Base-by-base conservation (phyloP, 2,329 filamentous ascomycete species). In the Cercospora beticola region DNA sequence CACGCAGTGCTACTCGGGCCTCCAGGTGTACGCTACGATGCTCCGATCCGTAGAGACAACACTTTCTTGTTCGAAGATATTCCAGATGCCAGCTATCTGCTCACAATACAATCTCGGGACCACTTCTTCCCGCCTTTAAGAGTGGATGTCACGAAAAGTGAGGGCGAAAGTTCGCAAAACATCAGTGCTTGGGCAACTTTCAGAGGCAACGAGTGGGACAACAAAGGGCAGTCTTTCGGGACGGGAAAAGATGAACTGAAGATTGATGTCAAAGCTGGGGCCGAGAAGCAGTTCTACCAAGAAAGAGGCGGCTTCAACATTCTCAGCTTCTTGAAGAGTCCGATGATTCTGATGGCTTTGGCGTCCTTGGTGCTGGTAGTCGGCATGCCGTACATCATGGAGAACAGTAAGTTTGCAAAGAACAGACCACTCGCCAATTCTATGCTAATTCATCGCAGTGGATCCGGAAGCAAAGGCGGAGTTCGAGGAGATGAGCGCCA, bases 381-480 rank as follows among this genome's bases (percentile, higher is more conserved):
- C 75, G 94, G 94, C 73, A 92, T 98, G 91, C 95, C 95, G 14
- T 95, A 97, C 81, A 81, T 99, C 66, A 89, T 98, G 83, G 94
- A 98, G 62, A 97, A 95, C 79, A 97, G 94, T 97, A 88, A 33
- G 57, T 9, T 28, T 28, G 23, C 64, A 6, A 10, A 56, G 33
- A 9, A 8, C 4, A 18, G 57, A 26, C n/a, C 2, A 16, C 5
- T 9, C 7, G 18, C 8, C 23, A 21, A 28, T 60, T 31, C 10
- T 62, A 21, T 68, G 71, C 70, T 76, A 65, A 73, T 62, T n/a
- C 43, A 16, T 33, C 23, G 3, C 57, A 97, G 94, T 99, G 94
- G 95, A 98, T 79, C 93, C 93, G n/a, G 95, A 99, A 81, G 91
- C 92, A 82, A 90, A 90, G 75, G 92, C 92, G 75, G 95, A 98